phyloP scores from a whole-genome alignment of 768 basidiomycete genomes.

The Boletus vinaceobasis region DNA sequence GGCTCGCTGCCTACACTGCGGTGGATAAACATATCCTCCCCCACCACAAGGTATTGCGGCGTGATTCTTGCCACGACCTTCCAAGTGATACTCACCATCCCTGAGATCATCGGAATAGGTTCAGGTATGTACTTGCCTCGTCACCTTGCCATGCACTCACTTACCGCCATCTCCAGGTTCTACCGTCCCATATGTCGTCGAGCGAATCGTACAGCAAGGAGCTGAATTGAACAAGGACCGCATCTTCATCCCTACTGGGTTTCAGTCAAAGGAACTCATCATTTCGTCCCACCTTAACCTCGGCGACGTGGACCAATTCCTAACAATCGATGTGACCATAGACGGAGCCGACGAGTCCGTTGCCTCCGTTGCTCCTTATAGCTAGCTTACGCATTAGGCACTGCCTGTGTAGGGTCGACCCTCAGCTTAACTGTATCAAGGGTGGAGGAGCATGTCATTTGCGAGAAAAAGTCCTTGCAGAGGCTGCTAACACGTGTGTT shows the following conservation, averaged over 20 bases:
- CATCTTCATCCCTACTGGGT: constrained; percentile 91
- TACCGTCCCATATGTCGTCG: constrained; percentile 95
- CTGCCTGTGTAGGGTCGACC: constrained; percentile 64
- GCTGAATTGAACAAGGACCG: constrained; percentile 68
- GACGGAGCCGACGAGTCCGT: constrained; percentile 96
- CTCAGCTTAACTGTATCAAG: constrained; percentile 88
- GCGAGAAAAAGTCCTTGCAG: constrained; percentile 95
- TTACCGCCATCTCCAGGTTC: constrained; percentile 51
- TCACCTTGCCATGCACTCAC: constrained; percentile 1
- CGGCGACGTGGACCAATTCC: constrained; percentile 88
- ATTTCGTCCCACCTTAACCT: constrained; percentile 71
- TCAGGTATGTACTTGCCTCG: constrained; percentile 49
- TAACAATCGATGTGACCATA: constrained; percentile 90
- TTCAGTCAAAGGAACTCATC: constrained; percentile 96
- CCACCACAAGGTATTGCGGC: constrained; percentile 71
- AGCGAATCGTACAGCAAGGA: constrained; percentile 87
- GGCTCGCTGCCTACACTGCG: constrained; percentile 88
- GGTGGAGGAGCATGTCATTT: constrained; percentile 96
- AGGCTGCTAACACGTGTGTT: constrained; percentile 79
- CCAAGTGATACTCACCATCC: background rate
- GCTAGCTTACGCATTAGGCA: background rate
- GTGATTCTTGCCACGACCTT: background rate
- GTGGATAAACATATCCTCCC: constrained; percentile 86
- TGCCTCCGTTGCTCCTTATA: background rate
- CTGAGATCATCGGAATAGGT: constrained; percentile 81